Conservation (phyloP, 192 early-diverging fungal species). For the Backusella mclennaniae region DNA sequence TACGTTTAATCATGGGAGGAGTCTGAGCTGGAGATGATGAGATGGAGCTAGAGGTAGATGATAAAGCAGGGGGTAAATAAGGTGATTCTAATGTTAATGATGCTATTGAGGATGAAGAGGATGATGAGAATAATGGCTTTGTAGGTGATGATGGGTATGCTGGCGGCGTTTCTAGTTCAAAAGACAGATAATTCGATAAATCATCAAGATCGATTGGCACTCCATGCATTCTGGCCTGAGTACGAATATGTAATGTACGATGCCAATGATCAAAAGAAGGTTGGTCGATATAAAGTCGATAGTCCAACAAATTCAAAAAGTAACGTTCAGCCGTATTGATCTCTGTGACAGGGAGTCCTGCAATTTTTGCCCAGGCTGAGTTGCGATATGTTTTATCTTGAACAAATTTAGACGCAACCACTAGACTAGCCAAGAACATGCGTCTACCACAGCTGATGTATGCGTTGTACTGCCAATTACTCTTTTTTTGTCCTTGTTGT, state of each 20-base stretch:
- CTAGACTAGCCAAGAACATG: constrained; percentile 82
- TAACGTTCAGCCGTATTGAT: constrained; percentile 83
- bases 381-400: constrained; percentile 87
- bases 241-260: constrained; percentile 24
- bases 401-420: constrained; percentile 88
- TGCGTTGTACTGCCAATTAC: constrained; percentile 6
- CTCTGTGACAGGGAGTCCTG: constrained; percentile 73
- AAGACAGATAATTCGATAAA: neutral
- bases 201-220: neutral
- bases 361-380: constrained; percentile 90
- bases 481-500: neutral
- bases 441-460: constrained; percentile 70
- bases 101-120: neutral
- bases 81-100: neutral
- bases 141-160: neutral
- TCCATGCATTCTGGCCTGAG: constrained; percentile 6
- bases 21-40: constrained; percentile 26
- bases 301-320: constrained; percentile 80
- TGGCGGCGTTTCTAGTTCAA: neutral
- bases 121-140: neutral
- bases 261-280: constrained; percentile 39
- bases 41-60: constrained; percentile 20
- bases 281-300: constrained; percentile 64
- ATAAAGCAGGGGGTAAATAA: constrained; percentile 3
- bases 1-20: constrained; percentile 15